A percentile compares a stretch with the other conserved stretches of the same genome.
Conservation (phyloP, 2,329 filamentous ascomycete genomes). For the Epichloe scottii region DNA sequence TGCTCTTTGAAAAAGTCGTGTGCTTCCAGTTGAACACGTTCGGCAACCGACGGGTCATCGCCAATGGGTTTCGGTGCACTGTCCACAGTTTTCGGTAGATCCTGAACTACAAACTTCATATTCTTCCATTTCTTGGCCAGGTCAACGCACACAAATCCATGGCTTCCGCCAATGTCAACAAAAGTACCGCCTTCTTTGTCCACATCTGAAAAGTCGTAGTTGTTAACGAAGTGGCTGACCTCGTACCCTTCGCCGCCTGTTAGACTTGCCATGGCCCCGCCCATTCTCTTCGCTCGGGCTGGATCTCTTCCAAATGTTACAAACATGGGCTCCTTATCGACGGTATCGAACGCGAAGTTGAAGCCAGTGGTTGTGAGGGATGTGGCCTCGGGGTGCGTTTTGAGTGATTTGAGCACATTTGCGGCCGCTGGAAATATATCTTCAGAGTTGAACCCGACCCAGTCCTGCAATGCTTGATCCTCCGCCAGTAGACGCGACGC, state of each 20-base stretch:
- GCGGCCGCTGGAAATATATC: constrained; percentile 39
- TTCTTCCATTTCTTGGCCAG: constrained; percentile 37
- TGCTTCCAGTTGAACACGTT: constrained; percentile 28
- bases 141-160: constrained; percentile 43
- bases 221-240: constrained; percentile 37
- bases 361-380: constrained; percentile 37
- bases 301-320: constrained; percentile 37
- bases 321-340: constrained; percentile 40
- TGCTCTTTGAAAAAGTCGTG: constrained; percentile 50
- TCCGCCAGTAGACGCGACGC: constrained; percentile 38
- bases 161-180: constrained; percentile 47
- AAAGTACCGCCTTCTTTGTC: constrained; percentile 33
- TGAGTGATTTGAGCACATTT: constrained; percentile 32
- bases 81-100: constrained; percentile 35
- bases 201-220: constrained; percentile 39
- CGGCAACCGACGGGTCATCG: constrained; percentile 24
- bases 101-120: constrained; percentile 43
- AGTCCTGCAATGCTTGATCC: constrained; percentile 35
- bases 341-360: constrained; percentile 36
- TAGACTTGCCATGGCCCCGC: constrained; percentile 40
- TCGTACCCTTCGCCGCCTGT: constrained; percentile 45
- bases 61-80: constrained; percentile 31
- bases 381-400: constrained; percentile 32
- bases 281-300: constrained; percentile 36
- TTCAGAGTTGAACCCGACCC: constrained; percentile 42